phyloP scores from a whole-genome alignment of 768 basidiomycete species.

The Boletus fagicola region DNA sequence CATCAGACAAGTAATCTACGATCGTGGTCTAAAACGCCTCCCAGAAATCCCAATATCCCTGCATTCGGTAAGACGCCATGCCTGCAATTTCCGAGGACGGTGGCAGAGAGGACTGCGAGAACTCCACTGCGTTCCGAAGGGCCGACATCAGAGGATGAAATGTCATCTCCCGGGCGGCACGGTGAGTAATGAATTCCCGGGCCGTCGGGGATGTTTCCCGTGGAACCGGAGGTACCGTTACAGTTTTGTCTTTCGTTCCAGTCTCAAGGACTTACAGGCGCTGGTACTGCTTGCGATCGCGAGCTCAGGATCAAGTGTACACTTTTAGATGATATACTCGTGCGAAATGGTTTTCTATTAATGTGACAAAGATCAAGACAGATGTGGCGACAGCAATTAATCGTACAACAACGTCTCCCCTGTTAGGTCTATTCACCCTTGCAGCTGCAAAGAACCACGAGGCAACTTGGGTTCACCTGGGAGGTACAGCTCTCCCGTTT shows the following conservation, averaged over 20 bases:
- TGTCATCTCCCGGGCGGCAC: not conserved
- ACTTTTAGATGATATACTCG: conserved; percentile 6
- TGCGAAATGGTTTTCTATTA: conserved; percentile 12
- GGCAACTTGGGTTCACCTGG: conserved; percentile 72
- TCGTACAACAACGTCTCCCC: conserved; percentile 10
- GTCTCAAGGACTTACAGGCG: not conserved
- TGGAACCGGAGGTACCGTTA: not conserved
- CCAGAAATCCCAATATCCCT: not conserved
- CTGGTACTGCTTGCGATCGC: not conserved
- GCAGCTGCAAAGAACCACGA: conserved; percentile 56
- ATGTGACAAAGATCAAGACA: not conserved
- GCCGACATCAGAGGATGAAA: not conserved
- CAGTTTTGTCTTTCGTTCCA: not conserved
- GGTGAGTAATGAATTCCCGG: not conserved
- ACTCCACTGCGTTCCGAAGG: not conserved
- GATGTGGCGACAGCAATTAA: not conserved
- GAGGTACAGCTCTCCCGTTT: conserved; percentile 69
- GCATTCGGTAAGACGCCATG: not conserved
- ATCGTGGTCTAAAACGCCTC: too few relatives aligned
- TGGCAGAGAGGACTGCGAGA: not conserved
- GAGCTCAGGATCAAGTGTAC: not conserved
- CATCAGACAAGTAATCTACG: not conserved
- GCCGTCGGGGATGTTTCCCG: not conserved
- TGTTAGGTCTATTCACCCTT: conserved; percentile 16
- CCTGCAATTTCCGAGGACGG: not conserved